Conservation (phyloP, 768 basidiomycete genomes). For the Termitomyces sp. region DNA sequence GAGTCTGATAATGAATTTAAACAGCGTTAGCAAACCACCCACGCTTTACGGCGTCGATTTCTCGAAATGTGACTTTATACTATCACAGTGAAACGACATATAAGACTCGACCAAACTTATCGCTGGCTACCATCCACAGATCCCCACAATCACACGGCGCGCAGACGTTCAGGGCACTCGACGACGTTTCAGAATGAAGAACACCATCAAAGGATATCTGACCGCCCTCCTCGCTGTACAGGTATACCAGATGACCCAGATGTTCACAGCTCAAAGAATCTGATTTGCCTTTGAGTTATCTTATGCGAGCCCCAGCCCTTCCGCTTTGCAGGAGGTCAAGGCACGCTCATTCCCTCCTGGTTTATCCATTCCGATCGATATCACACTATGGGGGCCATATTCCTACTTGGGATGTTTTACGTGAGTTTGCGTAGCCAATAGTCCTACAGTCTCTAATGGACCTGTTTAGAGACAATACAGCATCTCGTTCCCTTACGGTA, state of each 20-base stretch:
- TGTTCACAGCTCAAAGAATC: neutral
- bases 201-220: neutral
- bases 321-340: neutral
- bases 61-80: neutral
- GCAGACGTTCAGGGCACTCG: too few species aligned
- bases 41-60: neutral
- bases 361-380: slow-evolving; percentile 11
- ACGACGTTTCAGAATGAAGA: neutral
- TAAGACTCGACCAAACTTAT: neutral
- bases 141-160: neutral
- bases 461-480: neutral
- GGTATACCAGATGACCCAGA: neutral
- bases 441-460: neutral
- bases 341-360: slow-evolving; percentile 8
- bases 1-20: neutral
- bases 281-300: neutral
- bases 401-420: slow-evolving; percentile 11
- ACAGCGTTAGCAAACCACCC: neutral
- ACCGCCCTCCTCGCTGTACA: neutral
- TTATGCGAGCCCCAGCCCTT: neutral
- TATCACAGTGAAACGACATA: neutral
- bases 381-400: slow-evolving; percentile 10
- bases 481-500: slow-evolving; percentile 7
- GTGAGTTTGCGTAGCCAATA: neutral
- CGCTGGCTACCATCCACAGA: neutral